Evolutionary conservation across 2,329 filamentous ascomycete species (phyloP).

Genomic region (Ustilaginoidea virens): DNA sequence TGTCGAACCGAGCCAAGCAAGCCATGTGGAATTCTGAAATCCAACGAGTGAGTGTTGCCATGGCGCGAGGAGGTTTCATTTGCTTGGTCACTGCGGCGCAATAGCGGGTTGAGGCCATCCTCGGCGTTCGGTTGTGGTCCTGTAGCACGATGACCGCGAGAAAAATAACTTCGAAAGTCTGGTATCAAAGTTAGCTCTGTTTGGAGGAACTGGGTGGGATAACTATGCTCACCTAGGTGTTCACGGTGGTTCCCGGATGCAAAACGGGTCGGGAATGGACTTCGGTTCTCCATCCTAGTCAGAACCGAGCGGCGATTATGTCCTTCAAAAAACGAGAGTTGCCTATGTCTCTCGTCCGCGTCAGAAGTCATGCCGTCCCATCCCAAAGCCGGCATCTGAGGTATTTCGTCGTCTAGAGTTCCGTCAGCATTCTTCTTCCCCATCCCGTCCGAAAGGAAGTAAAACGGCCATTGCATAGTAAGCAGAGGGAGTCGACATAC

Average conservation of each 20-base stretch:
- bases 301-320: conserved; percentile 22
- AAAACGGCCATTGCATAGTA: neutral
- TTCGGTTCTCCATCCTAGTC: conserved; percentile 27
- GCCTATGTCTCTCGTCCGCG: conserved; percentile 29
- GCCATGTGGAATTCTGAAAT: conserved; percentile 30
- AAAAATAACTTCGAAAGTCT: conserved; percentile 35
- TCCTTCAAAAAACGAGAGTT: conserved; percentile 35
- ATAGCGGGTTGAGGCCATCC: conserved; percentile 74
- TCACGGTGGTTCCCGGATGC: conserved; percentile 40
- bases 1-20: conserved; percentile 25
- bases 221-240: conserved; percentile 27
- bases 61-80: conserved; percentile 33
- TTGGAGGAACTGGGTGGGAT: neutral
- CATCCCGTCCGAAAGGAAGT: too few relatives aligned
- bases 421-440: too few relatives aligned
- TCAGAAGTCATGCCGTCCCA: conserved; percentile 43
- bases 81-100: conserved; percentile 43
- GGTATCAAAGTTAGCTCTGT: neutral
- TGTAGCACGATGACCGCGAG: conserved; percentile 36
- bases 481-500: conserved; percentile 23
- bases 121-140: conserved; percentile 45
- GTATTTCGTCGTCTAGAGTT: conserved; percentile 7
- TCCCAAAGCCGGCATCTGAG: conserved; percentile 32
- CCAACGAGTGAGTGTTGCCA: conserved; percentile 35
- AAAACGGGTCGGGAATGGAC: conserved; percentile 42